Evolutionary conservation across 2,329 filamentous ascomycete species (phyloP), one percentile per base, ranked within the genome.

Genomic region (Stemphylium vesicarium): DNA sequence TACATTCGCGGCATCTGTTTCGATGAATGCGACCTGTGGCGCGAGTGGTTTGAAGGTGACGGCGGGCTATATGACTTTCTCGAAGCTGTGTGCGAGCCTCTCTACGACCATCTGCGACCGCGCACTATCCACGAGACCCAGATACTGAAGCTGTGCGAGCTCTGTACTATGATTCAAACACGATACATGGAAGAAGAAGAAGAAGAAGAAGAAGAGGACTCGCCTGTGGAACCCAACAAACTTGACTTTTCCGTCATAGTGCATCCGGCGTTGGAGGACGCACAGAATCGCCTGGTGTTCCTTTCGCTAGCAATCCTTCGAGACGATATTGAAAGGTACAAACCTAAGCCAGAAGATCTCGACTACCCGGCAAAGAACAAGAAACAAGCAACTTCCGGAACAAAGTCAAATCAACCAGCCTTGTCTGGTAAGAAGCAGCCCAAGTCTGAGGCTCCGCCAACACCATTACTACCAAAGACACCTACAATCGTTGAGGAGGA

Each of bases 1-100:
- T 89, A 88, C 62, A 81, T 88, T 50, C 83, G 85, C 46, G 85
- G 84, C 4, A 82, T 89, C 13, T 89, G 86, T 60, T 75, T 87
- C 49, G 87, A 89, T 60, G 87, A 89, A 68, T 87, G 86, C 67
- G 85, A 88, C 48, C 75, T 89, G 7, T 89, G 86, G 85, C 79
- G 80, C 4, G 84, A 88, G 68, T 88, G 85, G 85, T 87, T 88
- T 57, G 83, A 86, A 56, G 84, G 82, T 3, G 83, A 88, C 54
- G 82, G 80, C 22, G 84, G 83, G 2, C 70, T 88, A 6, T 87
- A 89, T 64, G 85, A 88, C 55, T 89, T 88, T 59, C 76, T 89
- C 1, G 87, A 89, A 69, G 82, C 85, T 15, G 78, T 89, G 41
- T 88, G 86, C 68, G 87, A 89, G 69, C 86, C 87, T 2, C 77